Evolutionary conservation across 805 yeast species (phyloP), one percentile per base, ranked within the genome.

Genomic region (Lipomyces orientalis): DNA sequence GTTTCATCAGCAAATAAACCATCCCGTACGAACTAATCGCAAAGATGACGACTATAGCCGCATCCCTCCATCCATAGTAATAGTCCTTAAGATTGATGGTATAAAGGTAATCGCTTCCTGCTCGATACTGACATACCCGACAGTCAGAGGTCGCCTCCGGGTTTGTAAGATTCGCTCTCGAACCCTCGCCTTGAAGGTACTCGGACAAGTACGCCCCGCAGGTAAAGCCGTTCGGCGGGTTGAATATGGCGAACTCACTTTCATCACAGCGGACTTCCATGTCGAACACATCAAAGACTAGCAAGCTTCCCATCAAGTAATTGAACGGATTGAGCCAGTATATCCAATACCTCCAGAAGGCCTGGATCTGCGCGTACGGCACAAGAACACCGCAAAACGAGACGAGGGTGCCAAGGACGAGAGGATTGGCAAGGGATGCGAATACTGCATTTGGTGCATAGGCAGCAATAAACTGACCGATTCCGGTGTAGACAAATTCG

Each of bases 301-400:
- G 79, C 70, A 88, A 80, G 63, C 85, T 81, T 69, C 85, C 86
- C 66, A 90, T 81, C 76, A 88, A 85, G 75, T 91, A 90, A 0
- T 93, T n/a, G n/a, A n/a, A n/a, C n/a, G n/a, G n/a, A n/a, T n/a
- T n/a, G n/a, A n/a, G n/a, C n/a, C n/a, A n/a, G n/a, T n/a, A n/a
- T n/a, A n/a, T n/a, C 54, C 54, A 51, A 76, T 88, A 90, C 52
- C 84, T 86, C 96, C 95, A 90, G 81, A 91, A 90, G 0, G 90
- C 87, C 10, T 94, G 94, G 88, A 90, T 84, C 60, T 82, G 77
- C 2, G 68, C 54, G 7, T 79, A 79, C 12, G 87, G 85, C 73
- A 87, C 90, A 64, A 87, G 80, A 64, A 88, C 89, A 80, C 93
- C 91, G 77, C 90, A 84, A 80, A 90, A 90, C 29, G 87, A 80